Evolutionary conservation across 2,329 filamentous ascomycete species (phyloP).

Genomic region (Aspergillus sp.): DNA sequence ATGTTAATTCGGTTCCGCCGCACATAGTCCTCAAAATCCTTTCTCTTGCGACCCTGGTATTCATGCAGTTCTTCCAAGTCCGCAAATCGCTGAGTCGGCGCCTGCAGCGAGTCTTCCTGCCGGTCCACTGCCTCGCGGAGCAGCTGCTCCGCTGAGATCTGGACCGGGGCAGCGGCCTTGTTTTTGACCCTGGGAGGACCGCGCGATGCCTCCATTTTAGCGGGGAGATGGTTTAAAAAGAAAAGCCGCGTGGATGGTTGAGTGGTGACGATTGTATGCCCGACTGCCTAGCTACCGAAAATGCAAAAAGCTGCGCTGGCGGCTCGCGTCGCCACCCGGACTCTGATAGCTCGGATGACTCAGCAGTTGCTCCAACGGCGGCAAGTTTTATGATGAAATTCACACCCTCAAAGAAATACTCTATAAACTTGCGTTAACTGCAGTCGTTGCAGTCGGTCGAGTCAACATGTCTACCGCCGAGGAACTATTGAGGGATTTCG

Average conservation of each 20-base stretch:
- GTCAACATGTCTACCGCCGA: conserved; percentile 82
- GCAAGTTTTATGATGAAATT: conserved; percentile 7
- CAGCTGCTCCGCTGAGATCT: conserved; percentile 96
- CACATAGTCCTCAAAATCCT: conserved; percentile 98
- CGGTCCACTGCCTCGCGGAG: conserved; percentile 95
- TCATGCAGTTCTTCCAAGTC: conserved; percentile 98
- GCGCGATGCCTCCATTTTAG: conserved; percentile 80
- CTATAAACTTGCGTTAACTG: not conserved
- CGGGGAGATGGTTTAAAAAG: not conserved
- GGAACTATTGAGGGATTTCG: conserved; percentile 88
- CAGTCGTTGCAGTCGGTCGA: not conserved
- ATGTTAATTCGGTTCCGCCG: conserved; percentile 91
- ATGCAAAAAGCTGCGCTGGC: conserved; percentile 19
- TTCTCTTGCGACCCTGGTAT: conserved; percentile 91
- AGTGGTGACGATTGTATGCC: not conserved
- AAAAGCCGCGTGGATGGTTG: not conserved
- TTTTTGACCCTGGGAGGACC: conserved; percentile 97
- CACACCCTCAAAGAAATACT: not conserved
- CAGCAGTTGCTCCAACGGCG: conserved; percentile 6
- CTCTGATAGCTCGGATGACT: conserved; percentile 11
- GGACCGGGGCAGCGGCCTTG: conserved; percentile 86
- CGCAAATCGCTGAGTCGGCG: conserved; percentile 90
- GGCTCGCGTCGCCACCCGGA: conserved; percentile 17
- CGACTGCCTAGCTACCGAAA: not conserved
- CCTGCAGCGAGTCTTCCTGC: conserved; percentile 83